phyloP scores from a whole-genome alignment of 495 filamentous ascomycete species.

The Platismatia glauca region DNA sequence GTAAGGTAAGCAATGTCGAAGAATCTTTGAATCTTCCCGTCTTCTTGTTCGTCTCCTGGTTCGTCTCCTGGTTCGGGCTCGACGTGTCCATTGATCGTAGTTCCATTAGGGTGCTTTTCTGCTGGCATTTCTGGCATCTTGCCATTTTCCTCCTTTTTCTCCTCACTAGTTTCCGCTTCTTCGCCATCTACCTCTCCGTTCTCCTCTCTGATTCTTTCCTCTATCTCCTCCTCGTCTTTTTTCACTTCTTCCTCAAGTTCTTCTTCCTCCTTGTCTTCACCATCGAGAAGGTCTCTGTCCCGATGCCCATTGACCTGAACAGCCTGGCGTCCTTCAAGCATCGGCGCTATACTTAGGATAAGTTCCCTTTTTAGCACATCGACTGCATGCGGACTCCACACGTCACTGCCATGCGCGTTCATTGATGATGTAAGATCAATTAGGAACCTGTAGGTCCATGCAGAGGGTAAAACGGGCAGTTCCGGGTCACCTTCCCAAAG shows the following conservation, averaged over 20 bases:
- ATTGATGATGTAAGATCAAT: constrained; percentile 56
- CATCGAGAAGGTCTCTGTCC: constrained; percentile 2
- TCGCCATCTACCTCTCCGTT: constrained; percentile 2
- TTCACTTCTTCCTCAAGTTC: constrained; percentile 10
- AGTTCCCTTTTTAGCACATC: constrained; percentile 50
- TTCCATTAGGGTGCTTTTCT: constrained; percentile 2
- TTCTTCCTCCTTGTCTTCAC: constrained; percentile 6
- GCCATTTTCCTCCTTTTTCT: not conserved
- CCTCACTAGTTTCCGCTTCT: not conserved
- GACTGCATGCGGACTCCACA: constrained; percentile 74
- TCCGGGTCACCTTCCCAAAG: constrained; percentile 74
- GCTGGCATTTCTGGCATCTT: not conserved
- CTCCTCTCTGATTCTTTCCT: constrained; percentile 13
- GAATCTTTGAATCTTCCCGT: constrained; percentile 61
- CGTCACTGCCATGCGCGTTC: constrained; percentile 59
- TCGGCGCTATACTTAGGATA: constrained; percentile 32
- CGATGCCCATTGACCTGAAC: constrained; percentile 13
- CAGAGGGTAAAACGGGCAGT: constrained; percentile 74
- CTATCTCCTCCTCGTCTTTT: constrained; percentile 12
- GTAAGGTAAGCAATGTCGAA: constrained; percentile 69
- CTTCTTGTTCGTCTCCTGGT: constrained; percentile 31
- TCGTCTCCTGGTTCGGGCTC: constrained; percentile 23
- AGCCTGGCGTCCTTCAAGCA: constrained; percentile 2
- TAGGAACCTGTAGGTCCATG: constrained; percentile 65
- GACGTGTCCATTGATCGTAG: constrained; percentile 13